Evolutionary conservation across 495 filamentous ascomycete species (phyloP), one percentile per base, ranked within the genome.

Genomic region (Chaetomidium leptoderma): DNA sequence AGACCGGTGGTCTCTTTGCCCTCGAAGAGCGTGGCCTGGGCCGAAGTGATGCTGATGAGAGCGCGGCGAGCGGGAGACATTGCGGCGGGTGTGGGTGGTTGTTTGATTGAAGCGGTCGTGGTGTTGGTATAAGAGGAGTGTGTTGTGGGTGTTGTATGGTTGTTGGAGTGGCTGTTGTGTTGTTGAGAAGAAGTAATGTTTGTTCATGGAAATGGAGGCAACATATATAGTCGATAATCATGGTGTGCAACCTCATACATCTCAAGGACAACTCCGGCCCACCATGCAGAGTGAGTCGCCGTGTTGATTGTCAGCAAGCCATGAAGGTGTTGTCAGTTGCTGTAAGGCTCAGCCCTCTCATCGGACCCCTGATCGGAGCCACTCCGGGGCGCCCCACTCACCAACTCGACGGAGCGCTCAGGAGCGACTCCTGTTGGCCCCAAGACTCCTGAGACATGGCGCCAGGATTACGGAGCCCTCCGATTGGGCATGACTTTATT

Each of bases 1-100:
- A 45, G 43, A 16, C 43, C 43, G 24, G 43, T 45, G 23, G 43
- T 45, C n/a, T 45, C 43, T 6, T 26, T 45, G 43, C 24, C 24
- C 14, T 45, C 24, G 24, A 45, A 45, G 43, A 45, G 43, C 5
- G 21, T 45, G 43, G 43, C 43, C 13, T 29, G 24, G 24, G 43
- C 43, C 43, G 43, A 45, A 24, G 43, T 45, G 43, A 45, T 29
- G 43, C 5, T 10, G 43, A 45, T 45, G 43, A 45, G 43, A 8
- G 43, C 43, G 43, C 43, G 43, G 24, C 43, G 43, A n/a, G 43
- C 11, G 43, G 24, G 43, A 45, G 43, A 27, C 43, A 45, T 45
- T 16, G 43, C 23, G 26, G 11, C 24, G 24, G 43, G 23, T 43
- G 17, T 24, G 6, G 21, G 17, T 43, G 17, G 17, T 24, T 3